These are phyloP conservation scores for Tylopilus plumbeoviolaceoides DNA, from an alignment of 768 basidiomycete species.

Conservation along the genomic window DNA sequence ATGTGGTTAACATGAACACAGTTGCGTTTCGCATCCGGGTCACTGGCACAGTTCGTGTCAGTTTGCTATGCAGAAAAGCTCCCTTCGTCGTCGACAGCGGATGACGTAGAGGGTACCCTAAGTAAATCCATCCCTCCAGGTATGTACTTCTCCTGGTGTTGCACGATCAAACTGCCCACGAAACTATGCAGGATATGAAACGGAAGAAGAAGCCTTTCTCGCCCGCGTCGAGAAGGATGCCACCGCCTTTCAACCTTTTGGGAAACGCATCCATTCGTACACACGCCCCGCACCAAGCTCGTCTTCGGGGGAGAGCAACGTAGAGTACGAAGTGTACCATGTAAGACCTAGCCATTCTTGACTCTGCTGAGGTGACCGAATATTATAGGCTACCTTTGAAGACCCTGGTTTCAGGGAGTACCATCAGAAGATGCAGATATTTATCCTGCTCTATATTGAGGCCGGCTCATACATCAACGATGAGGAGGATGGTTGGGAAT, in stretches of 20 bases:
- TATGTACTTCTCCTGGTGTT: constrained; percentile 20
- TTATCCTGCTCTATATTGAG: constrained; percentile 92
- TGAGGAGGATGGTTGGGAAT: constrained; percentile 93
- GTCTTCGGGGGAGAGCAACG: constrained; percentile 48
- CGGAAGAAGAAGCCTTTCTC: constrained; percentile 62
- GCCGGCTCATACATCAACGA: constrained; percentile 94
- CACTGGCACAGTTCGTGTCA: constrained; percentile 70
- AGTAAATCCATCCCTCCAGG: constrained; percentile 75
- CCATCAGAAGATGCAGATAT: constrained; percentile 89
- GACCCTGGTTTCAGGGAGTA: constrained; percentile 89
- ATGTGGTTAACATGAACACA: constrained; percentile 28
- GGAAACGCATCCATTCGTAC: constrained; percentile 75
- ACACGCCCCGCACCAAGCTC: constrained; percentile 46
- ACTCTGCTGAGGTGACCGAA: constrained; percentile 1
- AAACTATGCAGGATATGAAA: constrained; percentile 56
- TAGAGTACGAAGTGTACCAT: constrained; percentile 90
- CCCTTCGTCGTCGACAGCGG: constrained; percentile 61
- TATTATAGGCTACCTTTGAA: constrained; percentile 67
- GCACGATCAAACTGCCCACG: not conserved
- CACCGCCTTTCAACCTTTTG: constrained; percentile 69
- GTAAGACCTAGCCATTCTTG: constrained; percentile 42
- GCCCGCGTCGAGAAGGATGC: constrained; percentile 75
- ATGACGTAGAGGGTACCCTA: constrained; percentile 81
- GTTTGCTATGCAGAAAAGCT: constrained; percentile 68
- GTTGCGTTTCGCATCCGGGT: constrained; percentile 87